phyloP scores from a whole-genome alignment of 257 asterid species.

The Capsicum baccatum region DNA sequence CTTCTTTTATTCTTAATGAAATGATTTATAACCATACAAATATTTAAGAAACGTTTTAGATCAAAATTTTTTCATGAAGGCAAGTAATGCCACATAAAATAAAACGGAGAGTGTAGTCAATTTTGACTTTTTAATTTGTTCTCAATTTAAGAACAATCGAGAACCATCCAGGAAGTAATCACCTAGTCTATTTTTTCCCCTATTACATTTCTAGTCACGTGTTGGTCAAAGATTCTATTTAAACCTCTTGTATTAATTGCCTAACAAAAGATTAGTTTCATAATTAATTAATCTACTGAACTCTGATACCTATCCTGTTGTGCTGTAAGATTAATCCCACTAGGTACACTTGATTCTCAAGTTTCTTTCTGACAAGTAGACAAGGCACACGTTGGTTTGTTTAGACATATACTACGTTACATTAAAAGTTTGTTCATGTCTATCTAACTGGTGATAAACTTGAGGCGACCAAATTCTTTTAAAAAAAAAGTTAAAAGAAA shows the following conservation, averaged over 20 bases:
- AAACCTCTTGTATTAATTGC: background rate
- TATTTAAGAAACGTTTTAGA: too few relatives aligned
- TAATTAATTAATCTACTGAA: background rate
- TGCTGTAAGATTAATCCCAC: background rate
- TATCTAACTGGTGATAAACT: conserved; percentile 28
- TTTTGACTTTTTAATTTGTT: background rate
- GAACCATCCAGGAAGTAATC: conserved; percentile 32
- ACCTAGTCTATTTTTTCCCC: background rate
- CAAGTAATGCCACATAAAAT: too few relatives aligned
- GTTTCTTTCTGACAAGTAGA: conserved; percentile 4
- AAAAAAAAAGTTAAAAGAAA: background rate
- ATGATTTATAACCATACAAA: too few relatives aligned
- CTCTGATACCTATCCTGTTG: conserved; percentile 4
- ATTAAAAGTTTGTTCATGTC: background rate
- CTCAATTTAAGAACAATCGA: conserved; percentile 19
- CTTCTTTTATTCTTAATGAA: too few relatives aligned
- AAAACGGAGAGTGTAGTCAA: background rate
- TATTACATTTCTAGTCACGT: background rate
- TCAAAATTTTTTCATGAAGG: too few relatives aligned
- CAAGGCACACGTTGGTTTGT: background rate
- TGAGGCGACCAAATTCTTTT: background rate
- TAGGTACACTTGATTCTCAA: conserved; percentile 17
- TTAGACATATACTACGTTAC: background rate
- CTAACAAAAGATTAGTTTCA: background rate
- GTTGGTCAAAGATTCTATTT: conserved; percentile 33